Base-by-base conservation (phyloP, 257 asterid genomes). In the Galeopsis tetrahit region DNA sequence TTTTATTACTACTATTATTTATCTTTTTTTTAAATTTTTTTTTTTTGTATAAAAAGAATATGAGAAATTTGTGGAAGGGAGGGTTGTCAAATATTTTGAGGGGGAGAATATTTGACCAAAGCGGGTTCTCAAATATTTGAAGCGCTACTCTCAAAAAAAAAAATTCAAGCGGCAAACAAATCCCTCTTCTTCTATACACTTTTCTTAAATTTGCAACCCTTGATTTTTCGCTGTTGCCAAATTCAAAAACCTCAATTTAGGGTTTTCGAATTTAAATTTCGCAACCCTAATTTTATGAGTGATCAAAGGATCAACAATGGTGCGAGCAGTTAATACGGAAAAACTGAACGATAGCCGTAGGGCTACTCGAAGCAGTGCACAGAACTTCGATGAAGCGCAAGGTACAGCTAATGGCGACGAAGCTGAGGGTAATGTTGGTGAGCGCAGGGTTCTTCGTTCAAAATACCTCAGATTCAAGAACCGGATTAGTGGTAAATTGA, bases 371-470 rank as follows among this genome's bases (percentile, higher is more conserved):
- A 73, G 69, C 71, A 61, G 67, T 10, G 66, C 31, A 21, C 84
- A 21, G 76, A 75, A 65, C 58, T 34, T 34, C 78, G 4, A 65
- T 21, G 78, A 68, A 44, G 67, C 61, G 28, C 77, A 63, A 53
- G 80, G 53, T 73, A 2, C 76, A n/a, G 7, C 73, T 10, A 71
- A 63, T 14, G 46, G n/a, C 44, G 52, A 75, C 61, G 65, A n/a
- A 39, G 73, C 21, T 48, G 82, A 75, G 58, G 84, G 71, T n/a
- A 32, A 55, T 51, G 74, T 43, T 32, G 65, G 57, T 15, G 69
- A 74, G 15, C 86, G 90, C 44, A 77, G 86, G 69, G 80, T 81
- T 60, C 84, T 83, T 31, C 84, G 88, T 3, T 83, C 88, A 5
- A 83, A 85, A 53, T 83, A 83, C 71, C 87, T 82, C 78, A 63